Evolutionary conservation across 2,329 filamentous ascomycete species (phyloP).

Genomic region (Fulvia fulva): DNA sequence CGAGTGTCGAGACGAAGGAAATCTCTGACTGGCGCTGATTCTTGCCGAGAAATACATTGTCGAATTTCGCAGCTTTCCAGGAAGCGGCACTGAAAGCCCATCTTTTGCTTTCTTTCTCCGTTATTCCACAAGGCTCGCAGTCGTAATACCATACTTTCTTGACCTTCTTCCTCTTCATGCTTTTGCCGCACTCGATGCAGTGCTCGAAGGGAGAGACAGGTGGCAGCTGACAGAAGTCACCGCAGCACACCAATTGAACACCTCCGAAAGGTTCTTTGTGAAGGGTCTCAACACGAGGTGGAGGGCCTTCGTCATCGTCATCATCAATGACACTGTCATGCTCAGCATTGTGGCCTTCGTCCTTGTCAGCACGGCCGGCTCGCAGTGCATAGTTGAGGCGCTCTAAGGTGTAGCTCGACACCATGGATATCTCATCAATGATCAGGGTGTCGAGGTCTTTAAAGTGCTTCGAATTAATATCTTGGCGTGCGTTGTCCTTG

Average conservation of each 20-base stretch:
- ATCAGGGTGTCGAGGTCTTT: slow-evolving; percentile 52
- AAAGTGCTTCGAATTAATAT: slow-evolving; percentile 38
- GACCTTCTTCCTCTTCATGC: background rate
- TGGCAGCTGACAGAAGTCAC: slow-evolving; percentile 59
- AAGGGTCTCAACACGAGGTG: slow-evolving; percentile 11
- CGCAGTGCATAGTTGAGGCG: slow-evolving; percentile 40
- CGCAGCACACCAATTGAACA: slow-evolving; percentile 48
- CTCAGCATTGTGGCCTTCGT: background rate
- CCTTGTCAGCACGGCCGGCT: background rate
- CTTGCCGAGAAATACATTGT: slow-evolving; percentile 48
- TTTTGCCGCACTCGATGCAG: slow-evolving; percentile 35
- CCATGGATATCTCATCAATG: slow-evolving; percentile 65
- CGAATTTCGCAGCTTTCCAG: slow-evolving; percentile 54
- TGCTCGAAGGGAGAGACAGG: slow-evolving; percentile 54
- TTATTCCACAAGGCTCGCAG: background rate
- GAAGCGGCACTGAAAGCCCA: slow-evolving; percentile 57
- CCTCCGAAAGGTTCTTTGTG: slow-evolving; percentile 15
- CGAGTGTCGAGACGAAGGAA: slow-evolving; percentile 35
- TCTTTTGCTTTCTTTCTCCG: slow-evolving; percentile 41
- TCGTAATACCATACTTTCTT: background rate
- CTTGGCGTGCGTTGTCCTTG: slow-evolving; percentile 29
- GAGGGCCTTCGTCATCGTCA: background rate
- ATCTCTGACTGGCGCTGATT: slow-evolving; percentile 56
- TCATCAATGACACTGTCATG: background rate
- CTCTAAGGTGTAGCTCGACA: slow-evolving; percentile 48